Evolutionary conservation across 2,329 filamentous ascomycete species (phyloP).

Genomic region (Exutisphaerella laricina): DNA sequence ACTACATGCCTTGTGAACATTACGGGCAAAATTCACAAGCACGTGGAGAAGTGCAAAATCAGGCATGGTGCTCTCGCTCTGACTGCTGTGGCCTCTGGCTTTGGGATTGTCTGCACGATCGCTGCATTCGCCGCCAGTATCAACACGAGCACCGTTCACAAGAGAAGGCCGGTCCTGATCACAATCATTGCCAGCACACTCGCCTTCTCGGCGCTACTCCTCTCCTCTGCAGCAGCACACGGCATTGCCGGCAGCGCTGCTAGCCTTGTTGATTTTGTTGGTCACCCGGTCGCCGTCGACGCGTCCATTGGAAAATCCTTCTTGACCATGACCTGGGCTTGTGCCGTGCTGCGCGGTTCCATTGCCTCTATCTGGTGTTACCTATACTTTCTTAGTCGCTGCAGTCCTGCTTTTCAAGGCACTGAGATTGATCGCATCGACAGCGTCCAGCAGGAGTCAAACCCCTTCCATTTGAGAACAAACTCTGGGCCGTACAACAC

Average conservation of each 20-base stretch:
- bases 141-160: neutral
- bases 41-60: neutral
- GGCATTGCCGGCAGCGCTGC: neutral
- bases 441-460: no score
- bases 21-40: no score
- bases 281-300: constrained; percentile 1
- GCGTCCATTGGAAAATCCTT: neutral
- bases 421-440: no score
- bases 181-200: neutral
- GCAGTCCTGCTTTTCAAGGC: neutral
- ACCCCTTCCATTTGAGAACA: no score
- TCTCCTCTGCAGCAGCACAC: neutral
- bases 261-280: constrained; percentile 3
- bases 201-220: neutral
- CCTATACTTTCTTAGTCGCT: neutral
- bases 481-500: no score
- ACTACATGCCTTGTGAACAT: no score
- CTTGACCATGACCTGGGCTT: neutral
- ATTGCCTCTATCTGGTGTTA: neutral
- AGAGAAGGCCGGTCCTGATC: neutral
- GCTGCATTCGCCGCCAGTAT: neutral
- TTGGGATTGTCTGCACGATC: neutral
- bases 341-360: neutral
- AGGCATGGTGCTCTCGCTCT: neutral
- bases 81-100: constrained; percentile 1